Evolutionary conservation across 1,284 basidiomycete species (phyloP), one percentile per base, ranked within the genome.

Genomic region (Sanghuangporus weigelae): DNA sequence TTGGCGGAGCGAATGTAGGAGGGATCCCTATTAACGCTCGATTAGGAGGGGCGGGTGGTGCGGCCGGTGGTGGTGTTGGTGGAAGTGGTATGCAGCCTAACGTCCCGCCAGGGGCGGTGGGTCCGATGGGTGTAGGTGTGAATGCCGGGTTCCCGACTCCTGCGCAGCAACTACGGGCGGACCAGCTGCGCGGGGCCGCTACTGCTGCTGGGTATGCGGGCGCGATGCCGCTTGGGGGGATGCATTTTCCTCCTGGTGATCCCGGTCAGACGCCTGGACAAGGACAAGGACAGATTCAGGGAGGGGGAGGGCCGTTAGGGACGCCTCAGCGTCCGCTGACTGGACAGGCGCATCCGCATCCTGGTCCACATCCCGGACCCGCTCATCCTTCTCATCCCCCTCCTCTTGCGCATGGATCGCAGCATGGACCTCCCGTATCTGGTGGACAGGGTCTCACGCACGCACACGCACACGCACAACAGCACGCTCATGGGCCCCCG

Each of bases 241-340:
- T 46, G 44, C 56, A 42, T n/a, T 21, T 0, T 44, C 40, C 19
- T 46, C 10, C 11, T 10, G 55, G 26, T 31, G 26, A 31, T 31
- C 26, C 26, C 26, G 3, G 26, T 31, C 26, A 31, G 26, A 31
- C 26, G 26, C 26, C 39, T 53, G 31, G 23, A 14, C 23, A 23
- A 11, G 59, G 26, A 19, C 36, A 23, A 35, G 40, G 12, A 11
- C 23, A 23, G 21, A 35, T 21, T 4, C 49, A 23, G 36, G 59
- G 59, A 46, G 16, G 19, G 19, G 4, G 49, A 21, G 49, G 50
- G 11, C 46, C 57, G 57, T 19, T 59, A 23, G 57, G 42, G 4
- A n/a, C 56, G 10, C 63, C 63, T 5, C 57, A 63, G 49, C 57
- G 63, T 12, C 50, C 63, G 14, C 40, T 57, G 39, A 60, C 38